A percentile compares a stretch with the other conserved stretches of the same genome.
These are phyloP conservation scores for Artemisia annua DNA, from an alignment of 129 eudicot genomes.

Conservation along the genomic window DNA sequence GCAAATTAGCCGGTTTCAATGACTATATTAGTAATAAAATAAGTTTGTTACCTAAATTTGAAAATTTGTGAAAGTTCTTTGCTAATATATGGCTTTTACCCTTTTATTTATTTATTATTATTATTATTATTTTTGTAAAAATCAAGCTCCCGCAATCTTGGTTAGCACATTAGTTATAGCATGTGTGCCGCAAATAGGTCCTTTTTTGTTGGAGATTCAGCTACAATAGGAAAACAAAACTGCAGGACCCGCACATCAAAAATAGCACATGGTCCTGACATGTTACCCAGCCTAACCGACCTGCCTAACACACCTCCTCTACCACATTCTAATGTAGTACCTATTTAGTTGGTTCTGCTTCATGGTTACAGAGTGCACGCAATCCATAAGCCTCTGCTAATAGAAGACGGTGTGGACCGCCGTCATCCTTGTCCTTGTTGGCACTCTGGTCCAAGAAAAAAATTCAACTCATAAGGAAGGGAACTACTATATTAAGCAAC, in stretches of 20 bases:
- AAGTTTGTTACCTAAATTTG: too few species aligned
- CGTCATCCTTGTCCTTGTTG: neutral
- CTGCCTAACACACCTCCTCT: neutral
- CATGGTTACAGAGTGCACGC: neutral
- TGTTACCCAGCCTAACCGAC: neutral
- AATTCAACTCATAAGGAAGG: neutral
- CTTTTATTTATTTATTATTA: too few species aligned
- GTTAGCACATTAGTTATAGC: neutral
- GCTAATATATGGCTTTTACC: too few species aligned
- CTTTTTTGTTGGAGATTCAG: slow-evolving; percentile 9
- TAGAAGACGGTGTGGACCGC: neutral
- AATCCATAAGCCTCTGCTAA: neutral
- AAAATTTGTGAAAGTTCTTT: too few species aligned
- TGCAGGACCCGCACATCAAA: neutral
- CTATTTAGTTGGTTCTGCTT: neutral
- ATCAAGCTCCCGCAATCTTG: too few species aligned
- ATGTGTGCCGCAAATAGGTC: slow-evolving; percentile 3
- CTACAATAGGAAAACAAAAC: slow-evolving; percentile 1
- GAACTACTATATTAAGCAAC: neutral
- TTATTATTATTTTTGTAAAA: too few species aligned
- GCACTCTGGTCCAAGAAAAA: neutral
- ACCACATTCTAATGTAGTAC: neutral
- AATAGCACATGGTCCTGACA: neutral
- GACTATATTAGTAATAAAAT: too few species aligned
- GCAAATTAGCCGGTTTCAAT: too few species aligned